These are phyloP conservation scores for Acer saccharum DNA, from an alignment of 345 rosid genomes.

Conservation along the genomic window DNA sequence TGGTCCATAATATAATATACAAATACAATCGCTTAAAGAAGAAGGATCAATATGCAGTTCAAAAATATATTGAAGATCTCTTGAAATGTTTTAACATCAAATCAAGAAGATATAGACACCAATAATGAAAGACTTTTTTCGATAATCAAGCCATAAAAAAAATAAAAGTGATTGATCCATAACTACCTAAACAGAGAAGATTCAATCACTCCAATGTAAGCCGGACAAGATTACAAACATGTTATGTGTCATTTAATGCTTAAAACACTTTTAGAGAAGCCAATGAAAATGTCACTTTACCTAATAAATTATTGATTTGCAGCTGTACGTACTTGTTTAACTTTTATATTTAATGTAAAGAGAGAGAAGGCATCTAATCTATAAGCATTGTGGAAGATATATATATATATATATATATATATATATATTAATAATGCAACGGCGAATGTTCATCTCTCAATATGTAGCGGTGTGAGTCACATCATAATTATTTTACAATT, in stretches of 20 bases:
- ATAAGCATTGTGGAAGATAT: background rate
- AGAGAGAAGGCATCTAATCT: background rate
- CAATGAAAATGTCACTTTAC: conserved; percentile 10
- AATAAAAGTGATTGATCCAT: conserved; percentile 20
- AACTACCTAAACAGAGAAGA: background rate
- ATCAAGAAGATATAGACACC: conserved; percentile 13
- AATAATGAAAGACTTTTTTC: conserved; percentile 17
- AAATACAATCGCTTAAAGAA: conserved; percentile 4
- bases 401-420: too few species aligned
- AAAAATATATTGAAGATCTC: conserved; percentile 5
- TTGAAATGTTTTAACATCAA: conserved; percentile 15
- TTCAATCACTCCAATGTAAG: background rate
- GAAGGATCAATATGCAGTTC: conserved; percentile 6
- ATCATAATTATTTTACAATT: too few species aligned
- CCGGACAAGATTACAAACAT: conserved; percentile 14
- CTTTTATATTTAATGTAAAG: background rate
- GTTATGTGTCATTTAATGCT: conserved; percentile 18
- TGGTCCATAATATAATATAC: conserved; percentile 9
- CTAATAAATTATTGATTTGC: background rate
- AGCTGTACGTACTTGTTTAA: background rate
- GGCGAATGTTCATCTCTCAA: too few species aligned
- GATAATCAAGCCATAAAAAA: conserved; percentile 18
- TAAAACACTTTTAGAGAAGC: background rate
- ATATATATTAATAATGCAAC: background rate
- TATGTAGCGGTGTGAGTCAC: too few species aligned